Conservation (phyloP, 345 rosid genomes). For the Pistacia vera region DNA sequence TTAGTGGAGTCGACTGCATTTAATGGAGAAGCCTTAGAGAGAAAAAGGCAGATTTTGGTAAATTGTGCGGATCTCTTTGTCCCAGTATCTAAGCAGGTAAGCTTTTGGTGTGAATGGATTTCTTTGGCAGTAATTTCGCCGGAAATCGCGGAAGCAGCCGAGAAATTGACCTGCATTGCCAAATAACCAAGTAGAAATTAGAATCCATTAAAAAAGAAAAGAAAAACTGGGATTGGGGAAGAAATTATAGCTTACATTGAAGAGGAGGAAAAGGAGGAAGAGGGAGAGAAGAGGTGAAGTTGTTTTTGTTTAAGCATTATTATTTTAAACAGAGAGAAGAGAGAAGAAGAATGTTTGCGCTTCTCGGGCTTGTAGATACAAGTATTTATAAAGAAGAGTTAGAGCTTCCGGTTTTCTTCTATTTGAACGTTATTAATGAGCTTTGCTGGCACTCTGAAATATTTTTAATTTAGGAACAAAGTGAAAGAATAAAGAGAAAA, state of each 20-base stretch:
- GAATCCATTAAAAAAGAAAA: background rate
- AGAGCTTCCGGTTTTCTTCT: too few species aligned
- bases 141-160: slow-evolving; percentile 29
- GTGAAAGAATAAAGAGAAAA: too few species aligned
- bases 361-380: slow-evolving; percentile 22
- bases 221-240: background rate
- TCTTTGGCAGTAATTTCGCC: slow-evolving; percentile 30
- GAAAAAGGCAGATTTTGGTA: slow-evolving; percentile 55
- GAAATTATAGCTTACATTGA: slow-evolving; percentile 33
- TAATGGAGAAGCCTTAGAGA: slow-evolving; percentile 82
- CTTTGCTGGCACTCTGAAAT: too few species aligned
- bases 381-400: background rate
- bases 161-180: slow-evolving; percentile 46
- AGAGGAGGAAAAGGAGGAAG: slow-evolving; percentile 11
- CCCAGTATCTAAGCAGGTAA: slow-evolving; percentile 82
- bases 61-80: slow-evolving; percentile 58
- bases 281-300: slow-evolving; percentile 18
- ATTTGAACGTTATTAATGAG: too few species aligned
- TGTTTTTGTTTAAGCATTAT: slow-evolving; percentile 13
- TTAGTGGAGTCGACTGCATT: slow-evolving; percentile 63
- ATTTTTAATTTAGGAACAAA: too few species aligned
- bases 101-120: slow-evolving; percentile 85
- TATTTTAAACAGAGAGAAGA: slow-evolving; percentile 18
- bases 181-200: background rate
- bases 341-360: slow-evolving; percentile 29